Conservation (phyloP, 225 moss, liverwort and hornwort species). For the Sphagnum contortum region DNA sequence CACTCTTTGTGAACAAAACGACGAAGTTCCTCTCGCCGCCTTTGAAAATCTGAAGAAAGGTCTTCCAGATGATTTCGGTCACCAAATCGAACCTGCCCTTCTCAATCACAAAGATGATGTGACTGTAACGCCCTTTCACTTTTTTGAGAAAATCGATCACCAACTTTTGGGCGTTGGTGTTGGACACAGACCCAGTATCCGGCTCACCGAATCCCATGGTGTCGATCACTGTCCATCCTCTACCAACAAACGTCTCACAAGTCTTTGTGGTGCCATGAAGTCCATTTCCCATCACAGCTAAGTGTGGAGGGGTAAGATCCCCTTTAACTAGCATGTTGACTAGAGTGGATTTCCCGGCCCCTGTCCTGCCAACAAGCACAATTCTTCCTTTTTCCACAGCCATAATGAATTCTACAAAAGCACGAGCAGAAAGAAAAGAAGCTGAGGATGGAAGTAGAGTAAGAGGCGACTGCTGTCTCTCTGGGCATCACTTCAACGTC, state of each 20-base stretch:
- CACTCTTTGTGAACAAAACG: slow-evolving; percentile 14
- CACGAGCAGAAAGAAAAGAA: too few species aligned
- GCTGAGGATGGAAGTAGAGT: too few species aligned
- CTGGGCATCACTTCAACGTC: too few species aligned
- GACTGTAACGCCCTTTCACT: slow-evolving; percentile 18
- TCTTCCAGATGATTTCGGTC: slow-evolving; percentile 15
- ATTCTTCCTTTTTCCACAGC: slow-evolving; percentile 2
- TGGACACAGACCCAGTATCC: slow-evolving; percentile 6
- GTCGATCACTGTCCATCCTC: slow-evolving; percentile 20
- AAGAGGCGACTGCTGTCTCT: too few species aligned
- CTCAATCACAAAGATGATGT: slow-evolving; percentile 13
- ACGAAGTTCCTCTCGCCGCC: slow-evolving; percentile 16
- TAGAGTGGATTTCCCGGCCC: slow-evolving; percentile 8
- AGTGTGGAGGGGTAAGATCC: neutral
- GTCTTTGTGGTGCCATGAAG: slow-evolving; percentile 6
- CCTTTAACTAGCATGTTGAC: slow-evolving; percentile 23
- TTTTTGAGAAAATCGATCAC: slow-evolving; percentile 9
- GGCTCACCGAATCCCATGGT: slow-evolving; percentile 18
- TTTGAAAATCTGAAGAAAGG: slow-evolving; percentile 11
- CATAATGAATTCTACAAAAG: too few species aligned
- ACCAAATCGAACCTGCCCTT: slow-evolving; percentile 9
- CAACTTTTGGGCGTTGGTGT: slow-evolving; percentile 5
- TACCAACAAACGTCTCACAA: slow-evolving; percentile 1
- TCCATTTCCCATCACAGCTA: slow-evolving; percentile 8
- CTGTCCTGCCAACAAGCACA: slow-evolving; percentile 10